Base-by-base conservation (phyloP, 2,329 filamentous ascomycete genomes). In the Penicillium sp. region DNA sequence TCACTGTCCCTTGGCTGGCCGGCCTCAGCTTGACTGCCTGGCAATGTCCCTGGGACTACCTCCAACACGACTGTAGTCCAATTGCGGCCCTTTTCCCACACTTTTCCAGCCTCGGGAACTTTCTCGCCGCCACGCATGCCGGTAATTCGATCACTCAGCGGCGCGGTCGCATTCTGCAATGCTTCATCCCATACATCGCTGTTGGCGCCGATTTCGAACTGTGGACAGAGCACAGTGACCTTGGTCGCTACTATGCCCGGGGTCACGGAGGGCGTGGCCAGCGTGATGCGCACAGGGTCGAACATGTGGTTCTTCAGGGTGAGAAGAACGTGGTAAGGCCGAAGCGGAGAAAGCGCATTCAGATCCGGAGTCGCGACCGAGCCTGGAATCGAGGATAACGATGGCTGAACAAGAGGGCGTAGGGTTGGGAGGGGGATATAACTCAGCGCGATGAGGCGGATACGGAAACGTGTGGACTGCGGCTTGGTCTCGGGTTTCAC, bases 31-130 rank as follows among this genome's bases (percentile, higher is more conserved):
- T 66, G 67, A 55, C 73, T 70, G 17, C 69, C 72, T 3, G 72
- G 76, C 48, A 75, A 71, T 17, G 69, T 77, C 62, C 63, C 83
- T 69, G 70, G 93, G 86, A 97, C 86, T 14, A 99, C 89, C 74
- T 99, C 95, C 28, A 99, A 82, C 20, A 97, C 90, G 11, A 99
- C 91, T 65, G 89, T 95, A 15, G 95, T 95, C 91, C 93, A 97
- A 75, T 98, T 99, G 38, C 93, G 84, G 0, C 93, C 94, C 55
- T 89, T 86, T 64, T 97, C 93, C 90, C 92, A 99, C n/a, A 98
- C 88, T 77, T 98, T 98, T 54, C 94, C 95, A 0, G 91, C 91
- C 75, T 96, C 92, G 15, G 90, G 87, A 51, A 86, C 84, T 53
- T 79, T 82, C 42, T 78, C 75, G n/a, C 73, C 71, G 28, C 69